phyloP scores from a whole-genome alignment of 2,329 filamentous ascomycete genomes.

The Neonectria ditissima region DNA sequence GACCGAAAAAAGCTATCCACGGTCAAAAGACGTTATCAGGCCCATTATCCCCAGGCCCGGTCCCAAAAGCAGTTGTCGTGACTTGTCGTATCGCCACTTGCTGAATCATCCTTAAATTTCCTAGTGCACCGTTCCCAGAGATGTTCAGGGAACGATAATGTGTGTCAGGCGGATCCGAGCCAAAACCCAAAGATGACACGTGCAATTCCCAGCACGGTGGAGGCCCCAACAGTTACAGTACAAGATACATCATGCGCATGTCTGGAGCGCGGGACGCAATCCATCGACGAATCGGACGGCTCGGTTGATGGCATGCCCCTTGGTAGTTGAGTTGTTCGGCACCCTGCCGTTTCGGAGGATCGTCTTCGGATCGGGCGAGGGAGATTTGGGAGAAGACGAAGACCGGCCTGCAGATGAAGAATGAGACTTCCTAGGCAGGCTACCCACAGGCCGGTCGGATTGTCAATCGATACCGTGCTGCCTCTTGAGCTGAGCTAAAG shows the following conservation, averaged over 20 bases:
- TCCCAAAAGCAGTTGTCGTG: conserved; percentile 45
- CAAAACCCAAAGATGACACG: conserved; percentile 40
- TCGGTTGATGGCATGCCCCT: conserved; percentile 53
- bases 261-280: conserved; percentile 51
- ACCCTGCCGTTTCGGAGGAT: conserved; percentile 58
- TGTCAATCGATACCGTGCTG: conserved; percentile 99
- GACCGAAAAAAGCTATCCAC: conserved; percentile 43
- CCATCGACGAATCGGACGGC: conserved; percentile 58
- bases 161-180: conserved; percentile 42
- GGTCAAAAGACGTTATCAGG: conserved; percentile 47
- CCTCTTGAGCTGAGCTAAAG: conserved; percentile 97
- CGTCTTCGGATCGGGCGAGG: conserved; percentile 57
- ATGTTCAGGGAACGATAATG: conserved; percentile 38
- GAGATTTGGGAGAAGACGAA: conserved; percentile 58
- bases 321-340: conserved; percentile 49
- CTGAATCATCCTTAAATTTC: conserved; percentile 47
- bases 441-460: conserved; percentile 76
- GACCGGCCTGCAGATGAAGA: conserved; percentile 72
- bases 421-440: conserved; percentile 56
- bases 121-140: conserved; percentile 45
- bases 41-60: conserved; percentile 40
- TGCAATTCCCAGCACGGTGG: conserved; percentile 27
- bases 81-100: conserved; percentile 49
- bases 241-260: conserved; percentile 52
- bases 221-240: conserved; percentile 40